Evolutionary conservation across 2,329 filamentous ascomycete genomes (phyloP), one percentile per base, ranked within the genome.

Genomic region (Pseudogymnoascus sp.): DNA sequence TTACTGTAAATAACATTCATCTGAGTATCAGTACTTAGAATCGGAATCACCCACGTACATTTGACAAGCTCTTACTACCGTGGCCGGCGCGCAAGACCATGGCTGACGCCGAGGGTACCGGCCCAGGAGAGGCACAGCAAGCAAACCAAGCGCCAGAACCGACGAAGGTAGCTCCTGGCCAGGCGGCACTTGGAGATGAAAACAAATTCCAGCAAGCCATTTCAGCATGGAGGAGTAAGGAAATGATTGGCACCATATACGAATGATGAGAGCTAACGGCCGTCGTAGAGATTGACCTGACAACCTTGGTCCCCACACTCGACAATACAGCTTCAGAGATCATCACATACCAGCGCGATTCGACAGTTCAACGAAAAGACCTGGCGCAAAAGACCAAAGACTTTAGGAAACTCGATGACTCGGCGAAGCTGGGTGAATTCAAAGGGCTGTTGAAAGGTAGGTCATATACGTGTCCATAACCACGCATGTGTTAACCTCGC

Each of bases 341-440:
- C 66, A 91, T 97, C 62, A 81, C 89, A 59, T 92, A 96, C 74
- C 96, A 99, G 74, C 86, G 93, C 70, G 95, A 97, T 75, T 91
- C 93, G n/a, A 89, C 96, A 4, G 88, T 97, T 0, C 93, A 99
- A 75, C 85, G 95, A 62, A 99, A 99, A 74, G 96, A 99, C 66
- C 81, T 99, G 18, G 95, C 96, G n/a, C 93, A 97, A 73, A 97
- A 97, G 81, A 99, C 95, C 0, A 99, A 99, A 73, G 93, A 97
- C 71, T 99, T 97, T 70, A 83, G 93, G 66, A 97, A 97, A 75
- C 83, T 96, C 10, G 93, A 97, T 70, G 92, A 99, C 79, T 79
- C 88, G 10, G 85, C 84, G 64, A 99, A 97, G 76, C 78, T 99
- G 62, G 81, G 81, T 4, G 95, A 99, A 75, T 86, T 96, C 78